Percentiles rank a stretch among this genome's conserved stretches.
phyloP scores from a whole-genome alignment of 2,329 filamentous ascomycete genomes.

The Metarhizium humberi region DNA sequence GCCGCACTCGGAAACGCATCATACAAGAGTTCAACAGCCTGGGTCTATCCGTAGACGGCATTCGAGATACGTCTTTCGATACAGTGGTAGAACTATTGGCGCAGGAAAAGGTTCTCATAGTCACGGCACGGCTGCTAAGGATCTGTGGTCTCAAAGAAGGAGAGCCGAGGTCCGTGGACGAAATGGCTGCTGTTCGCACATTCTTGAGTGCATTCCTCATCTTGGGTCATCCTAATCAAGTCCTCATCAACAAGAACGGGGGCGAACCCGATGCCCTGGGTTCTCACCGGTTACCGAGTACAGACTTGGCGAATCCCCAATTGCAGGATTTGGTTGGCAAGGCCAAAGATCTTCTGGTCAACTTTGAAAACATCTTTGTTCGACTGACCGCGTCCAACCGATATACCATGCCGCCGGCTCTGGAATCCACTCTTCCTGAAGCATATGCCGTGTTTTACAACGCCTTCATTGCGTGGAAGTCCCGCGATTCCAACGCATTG shows the following conservation, averaged over 20 bases:
- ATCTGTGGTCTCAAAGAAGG: slow-evolving; percentile 63
- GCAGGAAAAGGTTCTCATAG: slow-evolving; percentile 54
- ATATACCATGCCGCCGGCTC: slow-evolving; percentile 54
- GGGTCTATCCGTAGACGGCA: slow-evolving; percentile 60
- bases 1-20: slow-evolving; percentile 44
- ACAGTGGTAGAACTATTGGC: slow-evolving; percentile 60
- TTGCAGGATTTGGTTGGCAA: slow-evolving; percentile 67
- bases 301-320: slow-evolving; percentile 50
- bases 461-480: slow-evolving; percentile 77
- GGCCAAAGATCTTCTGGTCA: slow-evolving; percentile 65
- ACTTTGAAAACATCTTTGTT: slow-evolving; percentile 66
- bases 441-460: slow-evolving; percentile 67
- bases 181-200: slow-evolving; percentile 63
- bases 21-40: slow-evolving; percentile 58
- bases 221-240: slow-evolving; percentile 67
- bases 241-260: slow-evolving; percentile 66
- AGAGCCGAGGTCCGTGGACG: slow-evolving; percentile 50
- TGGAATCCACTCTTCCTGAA: slow-evolving; percentile 55
- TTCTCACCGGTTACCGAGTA: slow-evolving; percentile 23
- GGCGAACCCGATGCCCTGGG: slow-evolving; percentile 24
- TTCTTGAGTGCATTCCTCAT: slow-evolving; percentile 77
- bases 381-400: slow-evolving; percentile 57
- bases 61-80: slow-evolving; percentile 63
- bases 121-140: slow-evolving; percentile 57
- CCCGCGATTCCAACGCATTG: slow-evolving; percentile 66